Evolutionary conservation across 2,329 filamentous ascomycete species (phyloP).

Genomic region (Colletotrichum tamarilloi): DNA sequence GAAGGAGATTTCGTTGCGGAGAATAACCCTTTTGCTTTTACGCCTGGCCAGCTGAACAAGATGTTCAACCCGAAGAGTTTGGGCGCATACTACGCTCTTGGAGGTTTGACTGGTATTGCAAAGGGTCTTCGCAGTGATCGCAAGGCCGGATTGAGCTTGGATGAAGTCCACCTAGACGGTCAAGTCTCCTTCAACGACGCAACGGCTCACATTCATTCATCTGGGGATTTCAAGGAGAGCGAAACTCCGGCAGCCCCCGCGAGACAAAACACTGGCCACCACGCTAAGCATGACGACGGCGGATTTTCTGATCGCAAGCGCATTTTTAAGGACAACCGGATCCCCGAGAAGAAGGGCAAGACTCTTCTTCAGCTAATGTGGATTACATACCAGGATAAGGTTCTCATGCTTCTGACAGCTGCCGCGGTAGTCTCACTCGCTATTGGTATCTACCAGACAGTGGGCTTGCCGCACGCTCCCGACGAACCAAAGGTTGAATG

Average conservation of each 20-base stretch:
- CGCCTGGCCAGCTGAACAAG: constrained; percentile 85
- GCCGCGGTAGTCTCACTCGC: constrained; percentile 80
- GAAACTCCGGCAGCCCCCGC: background rate
- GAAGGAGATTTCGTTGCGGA: constrained; percentile 81
- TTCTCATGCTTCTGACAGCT: constrained; percentile 76
- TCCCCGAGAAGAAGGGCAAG: constrained; percentile 81
- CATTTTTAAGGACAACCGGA: constrained; percentile 76
- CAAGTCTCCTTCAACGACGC: constrained; percentile 79
- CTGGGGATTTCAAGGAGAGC: constrained; percentile 32
- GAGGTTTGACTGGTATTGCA: constrained; percentile 82
- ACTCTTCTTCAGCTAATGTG: constrained; percentile 78
- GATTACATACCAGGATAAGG: constrained; percentile 88
- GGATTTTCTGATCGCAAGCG: constrained; percentile 73
- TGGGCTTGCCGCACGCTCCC: constrained; percentile 65
- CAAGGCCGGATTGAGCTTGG: constrained; percentile 78
- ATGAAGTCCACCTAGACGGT: constrained; percentile 76
- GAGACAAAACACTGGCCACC: background rate
- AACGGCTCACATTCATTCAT: constrained; percentile 46
- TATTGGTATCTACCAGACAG: constrained; percentile 80
- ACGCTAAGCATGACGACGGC: constrained; percentile 38
- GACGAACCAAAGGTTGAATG: constrained; percentile 58
- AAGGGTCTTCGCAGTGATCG: constrained; percentile 81
- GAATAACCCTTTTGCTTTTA: constrained; percentile 87
- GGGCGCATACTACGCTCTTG: constrained; percentile 82
- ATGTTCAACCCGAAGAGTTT: constrained; percentile 91